Conservation (phyloP, 2,329 filamentous ascomycete genomes). For the Moelleriella libera region DNA sequence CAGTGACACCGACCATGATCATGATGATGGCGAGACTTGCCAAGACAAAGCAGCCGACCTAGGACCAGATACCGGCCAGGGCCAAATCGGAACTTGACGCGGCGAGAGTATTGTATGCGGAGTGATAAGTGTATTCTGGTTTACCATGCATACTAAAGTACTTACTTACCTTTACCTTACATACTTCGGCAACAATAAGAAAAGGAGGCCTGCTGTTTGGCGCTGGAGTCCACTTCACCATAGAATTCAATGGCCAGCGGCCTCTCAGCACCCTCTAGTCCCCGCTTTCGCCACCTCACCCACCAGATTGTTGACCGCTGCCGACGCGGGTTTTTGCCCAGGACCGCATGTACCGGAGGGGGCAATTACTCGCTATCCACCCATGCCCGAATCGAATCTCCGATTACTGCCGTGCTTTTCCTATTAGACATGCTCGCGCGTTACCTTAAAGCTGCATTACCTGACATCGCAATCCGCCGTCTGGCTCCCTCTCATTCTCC, state of each 20-base stretch:
- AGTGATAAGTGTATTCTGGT: too few species aligned
- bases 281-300: background rate
- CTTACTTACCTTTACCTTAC: too few species aligned
- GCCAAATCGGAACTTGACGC: too few species aligned
- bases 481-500: background rate
- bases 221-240: too few species aligned
- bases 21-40: background rate
- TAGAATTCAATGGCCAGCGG: background rate
- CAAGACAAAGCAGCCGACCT: background rate
- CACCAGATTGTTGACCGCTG: background rate
- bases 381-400: background rate
- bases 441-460: background rate
- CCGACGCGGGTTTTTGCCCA: background rate
- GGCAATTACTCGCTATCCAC: background rate
- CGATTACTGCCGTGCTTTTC: background rate
- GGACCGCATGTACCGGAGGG: background rate
- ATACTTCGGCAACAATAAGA: too few species aligned
- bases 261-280: background rate
- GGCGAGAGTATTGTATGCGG: too few species aligned
- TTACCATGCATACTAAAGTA: too few species aligned
- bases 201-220: too few species aligned
- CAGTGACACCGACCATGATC: slow-evolving; percentile 3
- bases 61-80: too few species aligned
- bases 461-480: background rate
- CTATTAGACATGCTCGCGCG: background rate